phyloP scores from a whole-genome alignment of 148 eudicot genomes.

The Rhododendron simsii region DNA sequence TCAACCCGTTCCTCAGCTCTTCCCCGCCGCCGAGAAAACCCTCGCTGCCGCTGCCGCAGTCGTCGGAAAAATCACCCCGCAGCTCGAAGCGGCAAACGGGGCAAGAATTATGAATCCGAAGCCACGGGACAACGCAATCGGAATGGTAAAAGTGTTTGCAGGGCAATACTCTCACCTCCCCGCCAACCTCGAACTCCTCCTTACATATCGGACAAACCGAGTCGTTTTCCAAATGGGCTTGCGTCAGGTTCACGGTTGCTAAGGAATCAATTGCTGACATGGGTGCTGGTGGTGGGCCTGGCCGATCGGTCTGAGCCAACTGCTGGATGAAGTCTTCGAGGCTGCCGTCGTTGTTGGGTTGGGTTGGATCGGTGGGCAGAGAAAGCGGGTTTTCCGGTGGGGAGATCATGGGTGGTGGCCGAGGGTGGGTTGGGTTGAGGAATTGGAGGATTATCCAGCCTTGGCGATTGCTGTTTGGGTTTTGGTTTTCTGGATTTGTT shows the following conservation, averaged over 20 bases:
- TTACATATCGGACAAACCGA: constrained; percentile 62
- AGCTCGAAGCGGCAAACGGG: constrained; percentile 70
- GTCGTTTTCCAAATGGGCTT: constrained; percentile 18
- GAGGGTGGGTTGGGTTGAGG: constrained; percentile 13
- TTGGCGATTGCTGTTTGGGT: background rate
- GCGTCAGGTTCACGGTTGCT: constrained; percentile 15
- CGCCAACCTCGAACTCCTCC: constrained; percentile 54
- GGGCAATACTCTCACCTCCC: constrained; percentile 35
- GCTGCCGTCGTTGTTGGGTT: background rate
- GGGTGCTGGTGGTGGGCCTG: constrained; percentile 32
- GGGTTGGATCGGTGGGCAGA: background rate
- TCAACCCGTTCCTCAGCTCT: constrained; percentile 20
- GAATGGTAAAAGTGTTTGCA: constrained; percentile 66
- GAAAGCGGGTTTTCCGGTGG: constrained; percentile 5
- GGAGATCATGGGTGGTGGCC: constrained; percentile 4
- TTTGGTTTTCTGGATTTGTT: constrained; percentile 5
- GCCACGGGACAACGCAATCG: constrained; percentile 68
- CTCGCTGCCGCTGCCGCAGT: background rate
- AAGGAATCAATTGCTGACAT: constrained; percentile 20
- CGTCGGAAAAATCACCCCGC: constrained; percentile 1
- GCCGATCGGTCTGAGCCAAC: constrained; percentile 17
- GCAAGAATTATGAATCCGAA: constrained; percentile 55
- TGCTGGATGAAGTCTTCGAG: constrained; percentile 16
- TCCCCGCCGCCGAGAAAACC: constrained; percentile 14
- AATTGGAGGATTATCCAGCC: constrained; percentile 19